These are phyloP conservation scores for Aspergillus sp. DNA, from an alignment of 2,329 filamentous ascomycete species.

Conservation along the genomic window DNA sequence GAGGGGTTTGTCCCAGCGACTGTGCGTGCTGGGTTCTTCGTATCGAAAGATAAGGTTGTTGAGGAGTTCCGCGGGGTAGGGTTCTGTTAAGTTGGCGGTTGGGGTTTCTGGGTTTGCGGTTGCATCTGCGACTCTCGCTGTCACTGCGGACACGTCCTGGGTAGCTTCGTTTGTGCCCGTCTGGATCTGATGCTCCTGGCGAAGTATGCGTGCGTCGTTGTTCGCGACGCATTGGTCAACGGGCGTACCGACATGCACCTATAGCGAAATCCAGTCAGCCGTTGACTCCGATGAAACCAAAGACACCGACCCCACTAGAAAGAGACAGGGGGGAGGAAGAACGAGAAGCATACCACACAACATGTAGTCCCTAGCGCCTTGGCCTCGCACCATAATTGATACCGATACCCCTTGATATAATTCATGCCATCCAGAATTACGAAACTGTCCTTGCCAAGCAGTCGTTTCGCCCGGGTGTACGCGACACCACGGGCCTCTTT, in stretches of 20 bases:
- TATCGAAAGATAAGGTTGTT: constrained; percentile 66
- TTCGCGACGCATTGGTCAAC: constrained; percentile 56
- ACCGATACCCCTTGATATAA: constrained; percentile 68
- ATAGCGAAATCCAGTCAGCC: not conserved
- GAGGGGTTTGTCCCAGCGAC: constrained; percentile 64
- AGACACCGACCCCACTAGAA: too few relatives aligned
- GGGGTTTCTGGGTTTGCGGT: not conserved
- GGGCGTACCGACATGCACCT: constrained; percentile 60
- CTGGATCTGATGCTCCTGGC: constrained; percentile 10
- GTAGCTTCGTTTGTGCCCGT: not conserved
- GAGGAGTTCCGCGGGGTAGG: constrained; percentile 57
- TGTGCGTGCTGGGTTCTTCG: constrained; percentile 66
- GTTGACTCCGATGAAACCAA: too few relatives aligned
- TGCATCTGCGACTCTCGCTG: too few relatives aligned
- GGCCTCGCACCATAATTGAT: constrained; percentile 67
- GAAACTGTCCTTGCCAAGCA: constrained; percentile 57
- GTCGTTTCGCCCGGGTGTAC: constrained; percentile 61
- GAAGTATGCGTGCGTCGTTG: constrained; percentile 45
- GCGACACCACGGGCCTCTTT: constrained; percentile 64
- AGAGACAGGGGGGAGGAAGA: not conserved
- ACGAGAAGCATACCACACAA: constrained; percentile 54
- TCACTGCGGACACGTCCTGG: too few relatives aligned
- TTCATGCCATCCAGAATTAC: constrained; percentile 66
- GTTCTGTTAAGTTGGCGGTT: constrained; percentile 28
- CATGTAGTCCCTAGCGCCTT: constrained; percentile 62